These are phyloP conservation scores for Limonium bicolor DNA, from an alignment of 148 eudicot genomes.

Conservation along the genomic window DNA sequence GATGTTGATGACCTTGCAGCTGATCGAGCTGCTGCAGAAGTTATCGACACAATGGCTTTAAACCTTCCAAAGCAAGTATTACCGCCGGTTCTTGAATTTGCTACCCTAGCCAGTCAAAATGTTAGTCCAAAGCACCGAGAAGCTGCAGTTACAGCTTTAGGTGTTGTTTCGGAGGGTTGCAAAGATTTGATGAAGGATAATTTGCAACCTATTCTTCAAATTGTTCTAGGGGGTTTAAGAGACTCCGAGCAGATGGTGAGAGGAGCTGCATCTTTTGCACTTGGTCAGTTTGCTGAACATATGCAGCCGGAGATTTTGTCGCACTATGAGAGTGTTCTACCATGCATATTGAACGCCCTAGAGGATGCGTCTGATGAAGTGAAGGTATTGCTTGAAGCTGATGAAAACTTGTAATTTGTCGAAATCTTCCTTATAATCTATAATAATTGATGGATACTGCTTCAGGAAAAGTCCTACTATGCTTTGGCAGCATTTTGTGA, in stretches of 20 bases:
- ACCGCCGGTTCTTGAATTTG: slow-evolving; percentile 69
- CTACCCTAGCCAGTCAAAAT: slow-evolving; percentile 61
- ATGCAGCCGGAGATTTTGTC: slow-evolving; percentile 92
- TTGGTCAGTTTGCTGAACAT: slow-evolving; percentile 93
- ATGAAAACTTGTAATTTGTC: background rate
- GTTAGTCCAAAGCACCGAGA: slow-evolving; percentile 76
- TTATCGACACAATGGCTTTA: slow-evolving; percentile 90
- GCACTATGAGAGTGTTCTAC: slow-evolving; percentile 81
- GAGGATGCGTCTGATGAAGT: slow-evolving; percentile 93
- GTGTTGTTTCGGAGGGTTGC: slow-evolving; percentile 87
- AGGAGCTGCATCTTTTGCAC: slow-evolving; percentile 92
- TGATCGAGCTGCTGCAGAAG: slow-evolving; percentile 96
- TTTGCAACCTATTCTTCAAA: slow-evolving; percentile 59
- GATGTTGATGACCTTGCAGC: slow-evolving; percentile 88
- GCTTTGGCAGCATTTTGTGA: slow-evolving; percentile 97
- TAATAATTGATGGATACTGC: slow-evolving; percentile 6
- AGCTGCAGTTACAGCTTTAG: slow-evolving; percentile 82
- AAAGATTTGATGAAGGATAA: slow-evolving; percentile 60
- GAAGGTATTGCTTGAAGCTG: slow-evolving; percentile 29
- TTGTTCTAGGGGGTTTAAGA: slow-evolving; percentile 81
- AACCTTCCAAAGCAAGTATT: slow-evolving; percentile 75
- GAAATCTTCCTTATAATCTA: background rate
- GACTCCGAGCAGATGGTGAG: slow-evolving; percentile 95
- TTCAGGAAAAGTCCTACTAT: slow-evolving; percentile 92
- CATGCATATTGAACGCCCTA: slow-evolving; percentile 69